phyloP scores from a whole-genome alignment of 2,329 filamentous ascomycete species.

The Apiospora kogelbergensis region DNA sequence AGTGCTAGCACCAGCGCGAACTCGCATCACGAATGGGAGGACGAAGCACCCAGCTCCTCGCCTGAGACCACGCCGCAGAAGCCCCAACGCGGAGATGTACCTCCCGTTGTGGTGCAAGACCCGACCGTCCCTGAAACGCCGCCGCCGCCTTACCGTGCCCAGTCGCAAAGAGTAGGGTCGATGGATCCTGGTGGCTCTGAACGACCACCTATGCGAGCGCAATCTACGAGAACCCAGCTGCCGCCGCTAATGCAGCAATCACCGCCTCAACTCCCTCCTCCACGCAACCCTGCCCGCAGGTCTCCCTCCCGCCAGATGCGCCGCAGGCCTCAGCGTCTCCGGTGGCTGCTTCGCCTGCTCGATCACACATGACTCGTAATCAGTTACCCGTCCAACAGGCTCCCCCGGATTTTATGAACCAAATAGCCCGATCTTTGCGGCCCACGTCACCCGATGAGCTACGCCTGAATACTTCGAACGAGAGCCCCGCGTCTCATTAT shows the following conservation, averaged over 20 bases:
- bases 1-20: constrained; percentile 27
- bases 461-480: constrained; percentile 19
- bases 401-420: not conserved
- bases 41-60: constrained; percentile 24
- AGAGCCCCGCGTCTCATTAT: constrained; percentile 26
- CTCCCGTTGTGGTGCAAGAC: constrained; percentile 5
- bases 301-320: constrained; percentile 20
- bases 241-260: constrained; percentile 16
- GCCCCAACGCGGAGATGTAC: constrained; percentile 9
- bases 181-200: not conserved
- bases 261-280: constrained; percentile 18
- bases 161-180: constrained; percentile 9
- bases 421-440: constrained; percentile 16
- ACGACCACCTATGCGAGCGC: constrained; percentile 15
- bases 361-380: constrained; percentile 16
- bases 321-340: constrained; percentile 13
- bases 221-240: constrained; percentile 13
- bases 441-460: constrained; percentile 26
- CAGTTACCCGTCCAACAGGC: not conserved
- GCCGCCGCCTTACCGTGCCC: constrained; percentile 10
- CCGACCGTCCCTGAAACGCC: not conserved
- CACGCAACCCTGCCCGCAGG: constrained; percentile 18
- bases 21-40: constrained; percentile 33
- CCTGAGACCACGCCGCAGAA: constrained; percentile 24
- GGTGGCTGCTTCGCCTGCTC: constrained; percentile 15